Base-by-base conservation (phyloP, 768 basidiomycete genomes). In the Serendipita sp. region DNA sequence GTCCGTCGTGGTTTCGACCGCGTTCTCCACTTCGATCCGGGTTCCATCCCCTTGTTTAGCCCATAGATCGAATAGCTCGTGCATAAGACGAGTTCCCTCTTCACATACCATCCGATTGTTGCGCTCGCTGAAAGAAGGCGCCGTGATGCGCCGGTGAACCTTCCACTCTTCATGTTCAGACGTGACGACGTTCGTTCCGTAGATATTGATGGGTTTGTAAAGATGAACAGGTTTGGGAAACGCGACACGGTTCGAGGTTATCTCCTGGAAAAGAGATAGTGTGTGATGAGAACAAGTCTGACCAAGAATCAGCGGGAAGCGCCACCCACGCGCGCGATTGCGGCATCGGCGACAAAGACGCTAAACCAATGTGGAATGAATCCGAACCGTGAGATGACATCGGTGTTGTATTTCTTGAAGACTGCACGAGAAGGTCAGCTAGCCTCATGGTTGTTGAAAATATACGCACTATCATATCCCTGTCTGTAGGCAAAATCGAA, bases 141-240 rank as follows among this genome's bases (percentile, higher is more conserved):
- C 56, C 2, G 35, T 36, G n/a, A 60, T 41, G 7, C 56, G 56
- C 28, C 56, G 56, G n/a, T 60, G 56, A 0, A 30, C 1, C 35
- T 60, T 60, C 56, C 56, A 60, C 35, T 60, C 56, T 4, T 60
- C 56, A n/a, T n/a, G 16, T 60, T 60, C 56, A 35, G 56, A 32
- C 4, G 56, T 32, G 4, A 60, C 56, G 56, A 60, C 28, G 56
- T 60, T 60, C 8, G 56, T 30, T 10, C 56, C 56, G 35, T 60
- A 60, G 35, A 60, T 60, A 35, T 23, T n/a, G 2, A 60, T 36
- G 23, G 56, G 23, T 28, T 8, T 60, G 56, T 60, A 60, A 11
- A 60, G 23, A n/a, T 35, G 16, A 35, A 60, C 16, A 10, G 56
- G 56, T 3, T 60, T 60, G 16, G 56, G 18, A 35, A 60, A 60